These are phyloP conservation scores for bread wheat (Triticum aestivum) DNA, from an alignment of 176 grass and related monocot genomes.

Conservation along the genomic window IWGSC_CS_RefSeq_v2.1 NC_057796.1:177165-177664, in stretches of 20 bases:
- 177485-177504: constrained; percentile 31
- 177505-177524: constrained; percentile 37
- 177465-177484: constrained; percentile 40
- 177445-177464: constrained; percentile 27
- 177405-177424: constrained; percentile 28
- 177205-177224: not conserved
- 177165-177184: constrained; percentile 12
- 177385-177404: not conserved
- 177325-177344: constrained; percentile 24
- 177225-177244: constrained; percentile 30
- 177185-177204: not conserved
- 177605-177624: constrained; percentile 56
- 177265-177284: constrained; percentile 38
- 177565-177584: constrained; percentile 58
- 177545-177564: constrained; percentile 36
- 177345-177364: constrained; percentile 34
- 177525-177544: constrained; percentile 33
- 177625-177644: constrained; percentile 63
- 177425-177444: constrained; percentile 26
- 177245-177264: constrained; percentile 40
- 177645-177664: constrained; percentile 68
- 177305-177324: not conserved
- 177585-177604: constrained; percentile 61
- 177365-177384: constrained; percentile 29
- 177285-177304: not conserved